Evolutionary conservation across 2,329 filamentous ascomycete species (phyloP), one percentile per base, ranked within the genome.

Genomic region (Nigrospora osmanthi): DNA sequence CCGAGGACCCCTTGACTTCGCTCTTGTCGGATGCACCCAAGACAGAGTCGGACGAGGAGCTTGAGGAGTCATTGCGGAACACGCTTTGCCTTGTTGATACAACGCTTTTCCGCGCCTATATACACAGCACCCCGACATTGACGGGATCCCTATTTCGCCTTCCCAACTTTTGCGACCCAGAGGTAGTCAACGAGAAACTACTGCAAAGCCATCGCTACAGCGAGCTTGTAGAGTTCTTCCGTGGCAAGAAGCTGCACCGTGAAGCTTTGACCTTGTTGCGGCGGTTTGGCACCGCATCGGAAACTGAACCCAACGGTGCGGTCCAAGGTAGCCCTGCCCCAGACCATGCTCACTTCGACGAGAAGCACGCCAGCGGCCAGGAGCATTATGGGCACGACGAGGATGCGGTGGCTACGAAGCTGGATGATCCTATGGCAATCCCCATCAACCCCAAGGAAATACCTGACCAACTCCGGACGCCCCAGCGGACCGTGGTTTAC

Each of bases 171-270:
- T 97, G 93, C 63, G 91, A 98, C 56, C 91, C 93, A 0, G 85
- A 88, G 30, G 93, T 97, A 3, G 91, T 98, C 17, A 93, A 95
- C 60, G 87, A 95, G 63, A 89, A 89, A 56, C 71, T 98, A 5
- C 81, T 95, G 48, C 88, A 95, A 61, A 88, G 84, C 35, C 87
- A 87, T 47, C 81, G 90, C 31, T 96, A 95, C 64, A 91, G 85
- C 42, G 91, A 97, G 66, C 72, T 98, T 2, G 89, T 98, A n/a
- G 91, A 97, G 62, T 98, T 98, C 60, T 83, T 97, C 54, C 89
- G 94, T 57, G 93, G 93, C 51, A 98, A 98, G 69, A 90, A 85
- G 62, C 75, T 97, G 35, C 93, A 98, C 64, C 81, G 84, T 15
- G 83, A 94, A 58, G 91, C 93, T 0, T 69, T 98, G 15, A 85